Evolutionary conservation across 345 rosid species (phyloP), one percentile per base, ranked within the genome.

Genomic region (Nephelium lappaceum): DNA sequence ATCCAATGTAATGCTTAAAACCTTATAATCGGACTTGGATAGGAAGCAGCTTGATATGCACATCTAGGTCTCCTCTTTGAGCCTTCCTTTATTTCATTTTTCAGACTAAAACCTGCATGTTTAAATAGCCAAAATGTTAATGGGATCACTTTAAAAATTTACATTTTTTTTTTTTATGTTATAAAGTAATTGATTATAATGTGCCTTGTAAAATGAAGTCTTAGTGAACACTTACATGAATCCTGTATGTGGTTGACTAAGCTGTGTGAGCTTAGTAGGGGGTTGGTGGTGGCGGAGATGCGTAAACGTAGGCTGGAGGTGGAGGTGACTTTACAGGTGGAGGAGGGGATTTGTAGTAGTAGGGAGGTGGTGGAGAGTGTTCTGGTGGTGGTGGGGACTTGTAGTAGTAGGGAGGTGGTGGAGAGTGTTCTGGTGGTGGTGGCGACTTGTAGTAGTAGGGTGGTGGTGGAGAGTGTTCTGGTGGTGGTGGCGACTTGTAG

Each of bases 31-130:
- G 74, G 49, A 82, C 70, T 82, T 70, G 89, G 83, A 73, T 62
- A 12, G 55, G 84, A 82, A 76, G 78, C 74, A 76, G 78, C 72
- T 67, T 83, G 74, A 71, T 36, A 73, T 62, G 55, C 83, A 81
- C 76, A 69, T 79, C 74, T 86, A 83, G 68, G 15, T 58, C 10
- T 83, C 65, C 77, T 81, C 86, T 70, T 83, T 81, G 86, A 83
- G 82, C 90, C 89, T 85, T 85, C 88, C 77, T 90, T 93, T 95
- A 95, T 95, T 93, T 8, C 68, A 78, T 61, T 84, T n/a, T 72
- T 82, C 9, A 82, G 84, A 89, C 83, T 83, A 84, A 84, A 85
- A 90, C 87, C 95, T 91, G 89, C 70, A 74, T 75, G 8, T 81
- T 15, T 15, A 38, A 3, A 36, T 60, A 2, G 0, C 0, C 0